These are phyloP conservation scores for Lycium ferocissimum DNA, from an alignment of 257 asterid species.

Conservation along the genomic window DNA sequence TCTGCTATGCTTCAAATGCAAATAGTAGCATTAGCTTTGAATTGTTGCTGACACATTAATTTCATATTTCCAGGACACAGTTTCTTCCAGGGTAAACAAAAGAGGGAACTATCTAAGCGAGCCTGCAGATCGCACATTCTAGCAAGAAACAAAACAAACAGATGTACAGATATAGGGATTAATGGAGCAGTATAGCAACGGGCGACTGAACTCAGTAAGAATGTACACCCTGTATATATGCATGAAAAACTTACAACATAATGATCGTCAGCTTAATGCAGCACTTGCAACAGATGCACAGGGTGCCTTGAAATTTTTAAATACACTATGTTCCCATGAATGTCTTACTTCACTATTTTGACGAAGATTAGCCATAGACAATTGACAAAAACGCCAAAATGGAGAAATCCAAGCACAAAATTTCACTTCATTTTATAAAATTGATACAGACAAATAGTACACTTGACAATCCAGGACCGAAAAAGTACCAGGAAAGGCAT, in stretches of 20 bases:
- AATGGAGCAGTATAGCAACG: not conserved
- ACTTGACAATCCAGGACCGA: not conserved
- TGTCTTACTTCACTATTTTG: too few species aligned
- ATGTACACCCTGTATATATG: not conserved
- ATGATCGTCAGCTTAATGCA: not conserved
- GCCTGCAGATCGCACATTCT: not conserved
- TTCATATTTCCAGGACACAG: too few species aligned
- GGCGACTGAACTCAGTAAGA: not conserved
- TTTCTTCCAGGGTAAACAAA: too few species aligned
- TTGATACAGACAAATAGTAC: not conserved
- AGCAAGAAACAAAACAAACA: not conserved
- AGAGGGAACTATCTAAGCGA: too few species aligned
- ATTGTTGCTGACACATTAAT: too few species aligned
- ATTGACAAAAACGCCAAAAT: too few species aligned
- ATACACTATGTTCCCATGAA: too few species aligned
- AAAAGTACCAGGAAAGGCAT: not conserved
- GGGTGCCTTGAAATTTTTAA: not conserved
- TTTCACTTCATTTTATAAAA: not conserved
- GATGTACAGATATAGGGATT: not conserved
- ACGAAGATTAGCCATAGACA: too few species aligned
- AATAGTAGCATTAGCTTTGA: too few species aligned
- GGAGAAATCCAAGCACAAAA: not conserved
- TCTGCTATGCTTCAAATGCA: too few species aligned
- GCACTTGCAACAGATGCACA: not conserved
- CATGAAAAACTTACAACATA: not conserved